These are phyloP conservation scores for Aspergillus heteromorphus DNA, from an alignment of 495 filamentous ascomycete genomes.

Conservation along the genomic window DNA sequence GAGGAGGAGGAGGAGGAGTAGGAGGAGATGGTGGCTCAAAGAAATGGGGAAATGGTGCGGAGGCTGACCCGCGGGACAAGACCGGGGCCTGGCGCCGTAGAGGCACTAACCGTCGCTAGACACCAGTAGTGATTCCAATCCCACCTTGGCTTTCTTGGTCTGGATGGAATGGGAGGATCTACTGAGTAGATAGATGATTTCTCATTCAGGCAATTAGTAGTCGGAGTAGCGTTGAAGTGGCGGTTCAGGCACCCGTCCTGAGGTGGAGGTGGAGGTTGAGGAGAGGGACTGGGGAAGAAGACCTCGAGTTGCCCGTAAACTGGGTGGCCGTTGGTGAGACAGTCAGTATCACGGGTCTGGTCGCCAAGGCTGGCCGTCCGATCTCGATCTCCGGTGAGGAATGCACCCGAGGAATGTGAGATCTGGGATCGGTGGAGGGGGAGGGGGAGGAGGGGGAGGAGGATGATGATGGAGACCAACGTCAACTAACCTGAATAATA, in stretches of 20 bases:
- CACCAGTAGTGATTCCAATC: background rate
- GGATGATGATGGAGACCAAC: too few relatives aligned
- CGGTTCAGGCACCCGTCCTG: too few relatives aligned
- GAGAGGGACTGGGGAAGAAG: too few relatives aligned
- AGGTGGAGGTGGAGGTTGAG: too few relatives aligned
- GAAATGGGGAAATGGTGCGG: constrained; percentile 9
- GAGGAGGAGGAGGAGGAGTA: background rate
- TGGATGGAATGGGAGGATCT: background rate
- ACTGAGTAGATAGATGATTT: too few relatives aligned
- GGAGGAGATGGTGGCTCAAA: background rate
- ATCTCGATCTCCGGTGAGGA: background rate
- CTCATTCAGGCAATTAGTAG: too few relatives aligned
- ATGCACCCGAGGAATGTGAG: background rate
- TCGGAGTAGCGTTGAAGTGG: too few relatives aligned
- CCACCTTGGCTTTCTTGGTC: background rate
- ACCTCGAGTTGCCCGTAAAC: too few relatives aligned
- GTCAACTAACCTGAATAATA: too few relatives aligned
- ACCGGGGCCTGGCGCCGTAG: background rate
- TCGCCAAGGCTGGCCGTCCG: background rate
- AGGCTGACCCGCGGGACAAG: background rate
- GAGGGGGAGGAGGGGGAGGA: too few relatives aligned
- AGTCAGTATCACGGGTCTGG: background rate
- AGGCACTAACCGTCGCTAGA: background rate
- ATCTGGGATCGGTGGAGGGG: too few relatives aligned
- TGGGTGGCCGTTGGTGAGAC: too few relatives aligned